Evolutionary conservation across 805 yeast species (phyloP).

Genomic region (Candida ficus): DNA sequence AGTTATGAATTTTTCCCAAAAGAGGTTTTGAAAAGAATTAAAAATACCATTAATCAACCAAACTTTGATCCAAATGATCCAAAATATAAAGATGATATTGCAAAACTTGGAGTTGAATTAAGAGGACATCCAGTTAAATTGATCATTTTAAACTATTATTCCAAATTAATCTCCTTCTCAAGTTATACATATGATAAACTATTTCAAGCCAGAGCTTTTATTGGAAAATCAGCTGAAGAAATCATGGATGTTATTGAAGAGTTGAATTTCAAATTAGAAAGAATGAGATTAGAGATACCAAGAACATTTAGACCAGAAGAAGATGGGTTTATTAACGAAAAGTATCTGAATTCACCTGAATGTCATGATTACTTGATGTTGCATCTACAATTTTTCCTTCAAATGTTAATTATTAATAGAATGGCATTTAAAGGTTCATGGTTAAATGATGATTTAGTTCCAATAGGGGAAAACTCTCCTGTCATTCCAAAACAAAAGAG

Average conservation of each 20-base stretch:
- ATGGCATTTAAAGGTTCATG: slow-evolving; percentile 24
- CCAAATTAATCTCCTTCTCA: slow-evolving; percentile 9
- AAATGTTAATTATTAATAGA: slow-evolving; percentile 21
- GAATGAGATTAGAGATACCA: slow-evolving; percentile 10
- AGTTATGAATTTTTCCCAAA: slow-evolving; percentile 11
- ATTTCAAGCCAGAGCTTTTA: slow-evolving; percentile 17
- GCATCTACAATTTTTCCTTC: slow-evolving; percentile 18
- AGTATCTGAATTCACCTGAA: not conserved
- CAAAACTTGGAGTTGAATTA: not conserved
- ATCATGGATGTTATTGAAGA: slow-evolving; percentile 15
- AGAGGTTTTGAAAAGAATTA: slow-evolving; percentile 7
- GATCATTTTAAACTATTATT: slow-evolving; percentile 9
- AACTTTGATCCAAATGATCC: slow-evolving; percentile 1
- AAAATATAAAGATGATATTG: not conserved
- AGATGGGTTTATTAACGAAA: not conserved
- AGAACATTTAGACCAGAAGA: slow-evolving; percentile 12
- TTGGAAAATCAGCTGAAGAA: slow-evolving; percentile 14
- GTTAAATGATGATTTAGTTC: slow-evolving; percentile 16
- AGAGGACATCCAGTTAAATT: slow-evolving; percentile 7
- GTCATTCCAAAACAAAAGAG: slow-evolving; percentile 13
- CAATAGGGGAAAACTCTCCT: slow-evolving; percentile 3
- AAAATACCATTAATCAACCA: not conserved
- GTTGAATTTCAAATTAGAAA: slow-evolving; percentile 15
- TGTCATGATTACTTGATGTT: slow-evolving; percentile 10
- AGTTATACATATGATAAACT: slow-evolving; percentile 15